These are phyloP conservation scores for Heritiera littoralis DNA, from an alignment of 345 rosid genomes.

Conservation along the genomic window DNA sequence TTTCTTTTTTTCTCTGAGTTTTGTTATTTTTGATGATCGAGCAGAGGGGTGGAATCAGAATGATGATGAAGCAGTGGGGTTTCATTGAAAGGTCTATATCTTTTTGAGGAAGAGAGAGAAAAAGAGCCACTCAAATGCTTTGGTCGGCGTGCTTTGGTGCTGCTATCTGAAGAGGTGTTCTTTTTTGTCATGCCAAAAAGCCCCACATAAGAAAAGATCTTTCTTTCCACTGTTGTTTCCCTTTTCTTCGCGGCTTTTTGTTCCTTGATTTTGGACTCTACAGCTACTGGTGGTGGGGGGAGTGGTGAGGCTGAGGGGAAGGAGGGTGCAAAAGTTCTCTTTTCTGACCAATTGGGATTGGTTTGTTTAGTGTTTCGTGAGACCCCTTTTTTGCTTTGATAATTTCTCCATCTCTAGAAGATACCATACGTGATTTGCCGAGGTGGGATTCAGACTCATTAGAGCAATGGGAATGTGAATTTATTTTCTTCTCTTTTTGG, in stretches of 20 bases:
- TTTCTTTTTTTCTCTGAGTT: not conserved
- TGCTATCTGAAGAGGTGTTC: slow-evolving; percentile 37
- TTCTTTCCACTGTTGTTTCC: slow-evolving; percentile 14
- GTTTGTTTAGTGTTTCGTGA: slow-evolving; percentile 21
- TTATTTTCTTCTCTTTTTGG: slow-evolving; percentile 2
- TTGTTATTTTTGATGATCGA: slow-evolving; percentile 12
- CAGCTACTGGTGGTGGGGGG: not conserved
- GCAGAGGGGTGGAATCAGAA: slow-evolving; percentile 18
- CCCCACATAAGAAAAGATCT: slow-evolving; percentile 46
- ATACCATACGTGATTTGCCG: not conserved
- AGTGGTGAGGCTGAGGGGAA: not conserved
- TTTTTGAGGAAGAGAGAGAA: slow-evolving; percentile 22
- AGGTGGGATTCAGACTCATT: not conserved
- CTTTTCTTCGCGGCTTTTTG: slow-evolving; percentile 53
- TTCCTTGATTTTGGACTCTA: slow-evolving; percentile 58
- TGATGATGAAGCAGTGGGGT: slow-evolving; percentile 29
- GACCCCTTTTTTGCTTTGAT: slow-evolving; percentile 35
- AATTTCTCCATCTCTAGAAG: slow-evolving; percentile 29
- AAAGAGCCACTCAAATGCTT: slow-evolving; percentile 33
- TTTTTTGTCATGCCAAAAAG: slow-evolving; percentile 29
- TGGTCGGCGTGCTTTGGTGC: slow-evolving; percentile 59
- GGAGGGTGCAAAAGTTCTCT: slow-evolving; percentile 9
- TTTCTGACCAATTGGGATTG: slow-evolving; percentile 31
- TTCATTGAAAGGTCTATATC: slow-evolving; percentile 62
- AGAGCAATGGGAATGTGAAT: not conserved